phyloP scores from a whole-genome alignment of 352 stramenopile species.

The Pilasporangium apinafurcum region DNA sequence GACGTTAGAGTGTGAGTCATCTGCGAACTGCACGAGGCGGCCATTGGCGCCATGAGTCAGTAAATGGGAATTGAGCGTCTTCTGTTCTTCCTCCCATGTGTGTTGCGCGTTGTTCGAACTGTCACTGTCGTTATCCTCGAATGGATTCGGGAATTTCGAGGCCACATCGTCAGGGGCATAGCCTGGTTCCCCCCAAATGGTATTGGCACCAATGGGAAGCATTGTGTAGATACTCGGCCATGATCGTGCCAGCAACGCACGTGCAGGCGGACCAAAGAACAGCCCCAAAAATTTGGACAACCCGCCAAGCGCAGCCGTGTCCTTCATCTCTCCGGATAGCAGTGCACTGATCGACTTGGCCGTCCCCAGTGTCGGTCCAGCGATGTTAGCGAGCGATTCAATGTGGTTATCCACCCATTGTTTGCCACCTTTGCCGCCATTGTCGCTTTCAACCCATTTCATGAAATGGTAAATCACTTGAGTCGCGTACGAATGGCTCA shows the following conservation, averaged over 20 bases:
- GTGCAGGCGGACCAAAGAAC: conserved; percentile 57
- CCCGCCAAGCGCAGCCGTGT: conserved; percentile 87
- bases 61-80: conserved; percentile 36
- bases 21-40: conserved; percentile 46
- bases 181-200: conserved; percentile 72
- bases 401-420: conserved; percentile 93
- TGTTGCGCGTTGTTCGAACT: conserved; percentile 14
- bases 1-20: conserved; percentile 44
- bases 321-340: conserved; percentile 94
- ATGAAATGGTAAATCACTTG: conserved; percentile 94
- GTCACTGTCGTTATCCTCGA: conserved; percentile 14
- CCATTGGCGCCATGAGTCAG: conserved; percentile 38
- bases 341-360: conserved; percentile 90
- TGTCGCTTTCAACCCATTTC: conserved; percentile 89
- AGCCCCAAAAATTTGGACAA: conserved; percentile 83
- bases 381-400: conserved; percentile 91
- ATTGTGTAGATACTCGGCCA: conserved; percentile 88
- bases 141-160: conserved; percentile 38
- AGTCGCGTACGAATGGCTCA: conserved; percentile 91
- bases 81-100: conserved; percentile 18
- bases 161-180: conserved; percentile 64
- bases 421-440: conserved; percentile 78
- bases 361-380: conserved; percentile 89
- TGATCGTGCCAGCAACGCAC: conserved; percentile 51
- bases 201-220: conserved; percentile 89